These are phyloP conservation scores for Malus hybrid DNA, from an alignment of 331 rosid species.

Conservation along the genomic window DNA sequence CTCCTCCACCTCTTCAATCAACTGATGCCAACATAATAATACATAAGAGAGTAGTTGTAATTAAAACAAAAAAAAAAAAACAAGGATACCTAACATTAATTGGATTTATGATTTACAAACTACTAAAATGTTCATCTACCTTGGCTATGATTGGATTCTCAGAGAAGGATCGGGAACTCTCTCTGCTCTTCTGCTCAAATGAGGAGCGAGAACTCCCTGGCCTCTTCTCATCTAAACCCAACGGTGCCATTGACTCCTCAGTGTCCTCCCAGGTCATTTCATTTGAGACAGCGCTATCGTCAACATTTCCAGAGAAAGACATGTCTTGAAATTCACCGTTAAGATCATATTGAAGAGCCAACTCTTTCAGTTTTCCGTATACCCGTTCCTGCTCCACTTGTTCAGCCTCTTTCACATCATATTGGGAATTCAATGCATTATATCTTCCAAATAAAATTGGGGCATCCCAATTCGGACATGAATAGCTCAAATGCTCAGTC, in stretches of 20 bases:
- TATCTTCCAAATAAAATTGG: slow-evolving; percentile 27
- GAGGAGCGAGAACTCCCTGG: slow-evolving; percentile 22
- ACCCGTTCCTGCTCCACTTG: slow-evolving; percentile 34
- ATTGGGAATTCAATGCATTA: slow-evolving; percentile 18
- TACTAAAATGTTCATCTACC: slow-evolving; percentile 27
- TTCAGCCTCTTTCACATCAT: slow-evolving; percentile 13
- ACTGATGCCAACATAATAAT: slow-evolving; percentile 26
- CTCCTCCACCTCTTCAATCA: slow-evolving; percentile 47
- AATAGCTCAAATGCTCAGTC: slow-evolving; percentile 1
- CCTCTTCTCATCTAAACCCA: slow-evolving; percentile 18
- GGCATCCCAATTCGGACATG: slow-evolving; percentile 19
- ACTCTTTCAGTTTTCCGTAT: slow-evolving; percentile 43
- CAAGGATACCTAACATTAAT: neutral
- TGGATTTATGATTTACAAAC: neutral
- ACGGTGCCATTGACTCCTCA: slow-evolving; percentile 2
- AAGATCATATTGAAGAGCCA: slow-evolving; percentile 20
- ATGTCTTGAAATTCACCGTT: slow-evolving; percentile 12
- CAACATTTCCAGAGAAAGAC: slow-evolving; percentile 8
- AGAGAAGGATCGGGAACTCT: slow-evolving; percentile 11
- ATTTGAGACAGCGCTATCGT: slow-evolving; percentile 7
- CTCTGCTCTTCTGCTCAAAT: slow-evolving; percentile 25
- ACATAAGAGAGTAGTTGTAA: neutral
- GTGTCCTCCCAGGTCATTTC: slow-evolving; percentile 1
- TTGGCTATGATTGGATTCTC: slow-evolving; percentile 22
- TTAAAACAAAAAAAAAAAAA: neutral